Evolutionary conservation across 1,284 basidiomycete species (phyloP), one percentile per base, ranked within the genome.

Genomic region (Sphagnurus paluster): DNA sequence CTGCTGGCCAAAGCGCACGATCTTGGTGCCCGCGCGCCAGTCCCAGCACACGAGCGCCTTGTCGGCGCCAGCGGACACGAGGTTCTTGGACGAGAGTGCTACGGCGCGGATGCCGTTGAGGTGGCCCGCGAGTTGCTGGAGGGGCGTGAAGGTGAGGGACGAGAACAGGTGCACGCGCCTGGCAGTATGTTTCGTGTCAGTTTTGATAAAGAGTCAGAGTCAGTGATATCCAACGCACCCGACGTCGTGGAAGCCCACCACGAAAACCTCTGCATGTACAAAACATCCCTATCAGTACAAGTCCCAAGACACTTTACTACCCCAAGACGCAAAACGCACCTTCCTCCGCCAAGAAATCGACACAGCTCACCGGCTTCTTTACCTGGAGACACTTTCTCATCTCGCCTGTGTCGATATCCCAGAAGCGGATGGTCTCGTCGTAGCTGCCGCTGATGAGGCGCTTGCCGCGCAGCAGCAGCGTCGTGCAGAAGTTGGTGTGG

Each of bases 201-300:
- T 9, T 7, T 11, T 28, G 34, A 14, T 16, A 13, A n/a, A 5
- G 3, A 5, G 2, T 2, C 28, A 25, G 11, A 19, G 4, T n/a
- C 8, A 2, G 16, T n/a, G 16, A n/a, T n/a, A n/a, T n/a, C n/a
- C n/a, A 3, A 16, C 83, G 17, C 66, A 87, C 78, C 93, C 93
- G 42, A 94, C 86, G 59, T 96, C 93, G 55, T 95, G 92, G 65
- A 93, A 92, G 0, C 93, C 93, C 17, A 91, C 90, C 8, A 92
- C 92, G 50, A 96, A 87, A 1, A 95, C 87, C 72, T 90, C 85
- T 87, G 52, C 5, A 39, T 2, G 48, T n/a, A 34, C 10, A 20
- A 21, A 13, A 32, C 52, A 20, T 16, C 29, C 45, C 26, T 10
- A 30, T 47, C 14, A 21, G 14, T 6, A 17, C 7, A 23, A 29